Evolutionary conservation across 768 basidiomycete genomes (phyloP).

Genomic region (Pleurotus eryngii): DNA sequence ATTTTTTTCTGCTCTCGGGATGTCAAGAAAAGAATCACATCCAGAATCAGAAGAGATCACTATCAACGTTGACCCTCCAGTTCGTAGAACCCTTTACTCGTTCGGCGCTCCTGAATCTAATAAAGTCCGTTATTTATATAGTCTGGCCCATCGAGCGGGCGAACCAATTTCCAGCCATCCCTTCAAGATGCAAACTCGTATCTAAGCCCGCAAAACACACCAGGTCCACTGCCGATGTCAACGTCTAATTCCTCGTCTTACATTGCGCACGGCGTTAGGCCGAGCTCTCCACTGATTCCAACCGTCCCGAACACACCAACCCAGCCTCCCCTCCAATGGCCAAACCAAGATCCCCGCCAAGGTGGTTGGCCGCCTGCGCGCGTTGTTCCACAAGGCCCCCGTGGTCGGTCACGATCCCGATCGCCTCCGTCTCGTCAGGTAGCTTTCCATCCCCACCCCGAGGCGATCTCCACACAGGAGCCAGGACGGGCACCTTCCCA

Average conservation of each 20-base stretch:
- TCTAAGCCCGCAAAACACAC: neutral
- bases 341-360: neutral
- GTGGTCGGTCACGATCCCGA: neutral
- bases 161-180: constrained; percentile 4
- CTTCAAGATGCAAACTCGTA: neutral
- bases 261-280: neutral
- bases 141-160: constrained; percentile 4
- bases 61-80: constrained; percentile 8
- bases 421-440: neutral
- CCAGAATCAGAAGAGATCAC: constrained; percentile 4
- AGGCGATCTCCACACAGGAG: neutral
- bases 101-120: neutral
- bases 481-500: neutral
- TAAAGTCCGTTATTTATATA: neutral
- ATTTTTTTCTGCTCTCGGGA: neutral
- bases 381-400: neutral
- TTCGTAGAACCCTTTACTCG: neutral
- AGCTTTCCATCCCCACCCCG: neutral
- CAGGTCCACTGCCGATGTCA: neutral
- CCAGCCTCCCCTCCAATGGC: constrained; percentile 2
- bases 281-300: neutral
- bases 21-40: neutral
- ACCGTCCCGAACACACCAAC: constrained; percentile 6
- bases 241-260: neutral
- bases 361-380: neutral